A percentile compares a stretch with the other conserved stretches of the same genome.
Conservation (phyloP, 2,329 filamentous ascomycete genomes). For the Botryotinia globosa region DNA sequence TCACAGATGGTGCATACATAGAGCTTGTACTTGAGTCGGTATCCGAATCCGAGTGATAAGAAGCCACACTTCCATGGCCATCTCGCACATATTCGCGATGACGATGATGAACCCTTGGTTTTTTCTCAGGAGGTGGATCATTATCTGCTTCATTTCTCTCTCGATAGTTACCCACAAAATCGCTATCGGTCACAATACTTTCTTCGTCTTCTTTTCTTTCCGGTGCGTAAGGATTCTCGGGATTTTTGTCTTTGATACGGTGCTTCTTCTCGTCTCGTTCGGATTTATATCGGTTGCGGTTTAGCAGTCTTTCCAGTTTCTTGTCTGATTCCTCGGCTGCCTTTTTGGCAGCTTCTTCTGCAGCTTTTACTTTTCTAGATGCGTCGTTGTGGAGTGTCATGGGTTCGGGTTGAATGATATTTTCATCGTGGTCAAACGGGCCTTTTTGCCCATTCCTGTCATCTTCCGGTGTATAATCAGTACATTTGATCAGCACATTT, state of each 20-base stretch:
- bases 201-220: conserved; percentile 3
- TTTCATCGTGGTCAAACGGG: neutral
- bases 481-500: too few relatives aligned
- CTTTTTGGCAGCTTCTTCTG: neutral
- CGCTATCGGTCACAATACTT: conserved; percentile 1
- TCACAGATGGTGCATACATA: neutral
- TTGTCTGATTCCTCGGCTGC: neutral
- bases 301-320: neutral
- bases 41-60: neutral
- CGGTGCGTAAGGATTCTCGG: neutral
- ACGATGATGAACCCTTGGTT: neutral
- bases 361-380: neutral
- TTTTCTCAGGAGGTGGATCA: neutral
- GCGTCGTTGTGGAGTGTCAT: neutral
- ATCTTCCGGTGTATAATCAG: neutral
- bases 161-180: neutral
- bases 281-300: neutral
- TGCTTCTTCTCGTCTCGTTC: neutral
- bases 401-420: neutral
- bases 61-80: neutral
- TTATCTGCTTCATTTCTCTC: neutral
- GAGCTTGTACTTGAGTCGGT: neutral
- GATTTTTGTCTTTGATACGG: neutral
- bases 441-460: neutral
- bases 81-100: neutral